These are phyloP conservation scores for Pythium periplocum DNA, from an alignment of 352 stramenopile genomes.

Conservation along the genomic window DNA sequence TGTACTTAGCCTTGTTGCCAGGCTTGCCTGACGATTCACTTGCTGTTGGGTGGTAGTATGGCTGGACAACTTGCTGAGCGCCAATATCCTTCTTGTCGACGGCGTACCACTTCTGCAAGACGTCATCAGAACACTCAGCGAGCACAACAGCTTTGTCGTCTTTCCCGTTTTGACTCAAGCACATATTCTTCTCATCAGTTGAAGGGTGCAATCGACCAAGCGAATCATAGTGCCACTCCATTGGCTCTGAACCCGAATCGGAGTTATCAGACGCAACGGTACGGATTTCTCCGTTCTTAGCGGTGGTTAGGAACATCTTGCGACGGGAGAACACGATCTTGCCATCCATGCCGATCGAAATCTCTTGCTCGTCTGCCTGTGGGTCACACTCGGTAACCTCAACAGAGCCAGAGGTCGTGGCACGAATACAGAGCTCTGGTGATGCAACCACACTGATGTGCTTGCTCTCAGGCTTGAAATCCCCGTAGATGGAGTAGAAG, in stretches of 20 bases:
- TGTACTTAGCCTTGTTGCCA: constrained; percentile 14
- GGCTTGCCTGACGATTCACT: constrained; percentile 14
- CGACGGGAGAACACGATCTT: not conserved
- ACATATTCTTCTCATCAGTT: not conserved
- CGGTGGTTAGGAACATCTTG: not conserved
- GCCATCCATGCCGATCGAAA: not conserved
- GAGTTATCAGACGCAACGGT: not conserved
- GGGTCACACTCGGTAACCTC: not conserved
- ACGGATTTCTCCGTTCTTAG: not conserved
- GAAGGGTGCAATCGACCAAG: constrained; percentile 1
- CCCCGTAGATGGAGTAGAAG: not conserved
- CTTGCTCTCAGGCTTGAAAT: not conserved
- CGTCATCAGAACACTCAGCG: constrained; percentile 3
- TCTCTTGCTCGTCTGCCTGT: not conserved
- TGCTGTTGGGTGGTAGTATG: constrained; percentile 17
- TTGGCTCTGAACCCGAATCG: not conserved
- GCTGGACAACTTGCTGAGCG: constrained; percentile 1
- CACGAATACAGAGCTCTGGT: not conserved
- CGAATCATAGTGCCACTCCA: constrained; percentile 5
- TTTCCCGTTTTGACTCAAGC: not conserved
- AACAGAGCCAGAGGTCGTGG: not conserved
- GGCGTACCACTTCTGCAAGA: constrained; percentile 7
- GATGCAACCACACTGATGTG: not conserved
- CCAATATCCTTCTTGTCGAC: constrained; percentile 9
- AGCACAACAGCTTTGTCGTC: constrained; percentile 2